These are phyloP conservation scores for Globisporangium spiculum DNA, from an alignment of 352 stramenopile species.

Conservation along the genomic window DNA sequence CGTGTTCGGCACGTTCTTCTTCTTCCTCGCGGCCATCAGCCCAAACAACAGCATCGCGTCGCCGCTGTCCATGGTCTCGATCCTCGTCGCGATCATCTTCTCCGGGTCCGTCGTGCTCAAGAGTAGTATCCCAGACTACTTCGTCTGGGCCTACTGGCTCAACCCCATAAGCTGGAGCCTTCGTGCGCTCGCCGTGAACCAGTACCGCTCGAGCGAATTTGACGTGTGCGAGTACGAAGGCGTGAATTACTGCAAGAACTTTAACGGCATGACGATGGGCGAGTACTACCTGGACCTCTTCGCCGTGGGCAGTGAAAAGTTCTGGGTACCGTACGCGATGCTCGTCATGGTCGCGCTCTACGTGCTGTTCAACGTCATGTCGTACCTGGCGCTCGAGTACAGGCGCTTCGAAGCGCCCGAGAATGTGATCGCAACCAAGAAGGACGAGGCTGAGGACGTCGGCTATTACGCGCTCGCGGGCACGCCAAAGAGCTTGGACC, in stretches of 20 bases:
- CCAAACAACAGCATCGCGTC: conserved; percentile 15
- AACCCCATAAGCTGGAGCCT: conserved; percentile 26
- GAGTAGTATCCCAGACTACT: not conserved
- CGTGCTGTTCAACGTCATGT: too few relatives aligned
- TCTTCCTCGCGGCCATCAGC: conserved; percentile 17
- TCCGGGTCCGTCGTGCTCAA: conserved; percentile 22
- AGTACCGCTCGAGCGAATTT: conserved; percentile 16
- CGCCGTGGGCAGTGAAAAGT: not conserved
- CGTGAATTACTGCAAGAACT: conserved; percentile 15
- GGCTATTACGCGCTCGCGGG: not conserved
- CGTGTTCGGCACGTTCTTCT: conserved; percentile 22
- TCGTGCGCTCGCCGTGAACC: conserved; percentile 20
- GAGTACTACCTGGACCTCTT: conserved; percentile 17
- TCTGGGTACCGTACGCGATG: conserved; percentile 14
- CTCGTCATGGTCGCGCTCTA: too few relatives aligned
- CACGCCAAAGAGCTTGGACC: not conserved
- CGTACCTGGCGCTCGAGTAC: not conserved
- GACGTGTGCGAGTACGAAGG: conserved; percentile 14
- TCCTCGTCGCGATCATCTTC: conserved; percentile 25
- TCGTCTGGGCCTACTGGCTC: conserved; percentile 26
- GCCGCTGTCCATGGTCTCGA: conserved; percentile 12
- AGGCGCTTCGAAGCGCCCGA: not conserved
- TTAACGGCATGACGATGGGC: conserved; percentile 10
- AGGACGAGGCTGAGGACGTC: not conserved
- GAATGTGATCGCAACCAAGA: not conserved